Base-by-base conservation (phyloP, 2,329 filamentous ascomycete species). In the Paracoccidioides brasiliensis region DNA sequence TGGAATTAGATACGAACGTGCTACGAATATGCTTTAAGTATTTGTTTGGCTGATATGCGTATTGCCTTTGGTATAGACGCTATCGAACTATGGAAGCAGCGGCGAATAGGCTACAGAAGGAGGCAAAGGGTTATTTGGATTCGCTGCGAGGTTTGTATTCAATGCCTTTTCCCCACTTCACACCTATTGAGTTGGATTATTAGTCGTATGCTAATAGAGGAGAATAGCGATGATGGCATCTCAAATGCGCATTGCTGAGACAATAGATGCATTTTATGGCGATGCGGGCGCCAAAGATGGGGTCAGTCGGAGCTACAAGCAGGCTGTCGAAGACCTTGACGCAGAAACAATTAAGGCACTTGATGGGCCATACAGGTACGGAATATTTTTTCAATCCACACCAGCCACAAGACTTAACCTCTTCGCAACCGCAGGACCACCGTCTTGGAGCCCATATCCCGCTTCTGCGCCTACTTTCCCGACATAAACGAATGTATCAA, bases 161-260 rank as follows among this genome's bases (percentile, higher is more conserved):
- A 4, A 14, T 51, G 38, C 35, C 32, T 9, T 9, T 12, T 53
- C 3, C n/a, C 22, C 30, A 15, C 15, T 15, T 35, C 5, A 48
- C 14, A 37, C 3, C 9, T 3, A 3, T 35, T n/a, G 8, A 12
- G 12, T 5, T 30, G 28, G 8, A 6, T 22, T 32, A 33, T 22
- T 22, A 42, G 5, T 14, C 43, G 30, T 2, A 35, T 12, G 41
- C 30, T 41, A 33, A 44, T n/a, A 14, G 42, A 28, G 3, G 35
- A n/a, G 14, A n/a, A 35, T 62, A 90, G 91, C 93, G 63, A 98
- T 98, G 93, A 98, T 93, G 14, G 91, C 93, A 53, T 96, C 90
- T 54, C 93, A 98, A 74, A 97, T 98, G 91, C 86, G 91, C 68
- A 97, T 98, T 71, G 93, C 93, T 61, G 93, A 98, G 73, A 98